Base-by-base conservation (phyloP, 2,329 filamentous ascomycete genomes). In the Fusarium udum region DNA sequence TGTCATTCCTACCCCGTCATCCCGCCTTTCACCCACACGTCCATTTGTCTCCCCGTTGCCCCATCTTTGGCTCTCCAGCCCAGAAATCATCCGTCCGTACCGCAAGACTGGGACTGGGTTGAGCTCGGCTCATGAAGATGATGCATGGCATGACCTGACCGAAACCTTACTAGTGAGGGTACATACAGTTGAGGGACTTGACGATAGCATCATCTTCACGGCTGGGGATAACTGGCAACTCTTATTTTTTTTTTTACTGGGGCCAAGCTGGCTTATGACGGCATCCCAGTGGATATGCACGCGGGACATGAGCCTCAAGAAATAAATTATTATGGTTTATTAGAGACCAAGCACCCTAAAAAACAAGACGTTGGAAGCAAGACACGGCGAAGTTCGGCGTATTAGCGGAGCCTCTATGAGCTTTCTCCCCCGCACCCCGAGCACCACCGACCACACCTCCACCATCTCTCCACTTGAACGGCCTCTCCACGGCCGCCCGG, bases 331-430 rank as follows among this genome's bases (percentile, higher is more conserved):
- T 20, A 18, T 42, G 24, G 26, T 40, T 40, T 39, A 39, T 36
- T 32, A 37, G 37, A 59, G 53, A 65, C 42, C 49, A 65, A 42
- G 24, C 45, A 42, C 36, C 36, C 24, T 37, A 61, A 36, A 46
- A 63, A 59, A 48, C 63, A 65, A 64, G 64, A 58, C 59, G 64
- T 74, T 74, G 73, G 48, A 65, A 63, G 40, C 62, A 55, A 61
- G 55, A 63, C 53, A 56, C 72, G 67, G 67, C 72, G 40, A 69
- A 63, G 74, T 69, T 77, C 76, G 76, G 76, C 76, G 74, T 77
- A 78, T 78, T 78, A 77, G 76, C 75, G 76, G 76, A 77, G 75
- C 72, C 62, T 70, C 59, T 59, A 59, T 53, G 55, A 46, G 65
- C 43, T 67, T 68, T 73, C 71, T 75, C 75, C 75, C 75, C 75